These are phyloP conservation scores for Cenococcum geophilum DNA, from an alignment of 495 filamentous ascomycete genomes.

Conservation along the genomic window DNA sequence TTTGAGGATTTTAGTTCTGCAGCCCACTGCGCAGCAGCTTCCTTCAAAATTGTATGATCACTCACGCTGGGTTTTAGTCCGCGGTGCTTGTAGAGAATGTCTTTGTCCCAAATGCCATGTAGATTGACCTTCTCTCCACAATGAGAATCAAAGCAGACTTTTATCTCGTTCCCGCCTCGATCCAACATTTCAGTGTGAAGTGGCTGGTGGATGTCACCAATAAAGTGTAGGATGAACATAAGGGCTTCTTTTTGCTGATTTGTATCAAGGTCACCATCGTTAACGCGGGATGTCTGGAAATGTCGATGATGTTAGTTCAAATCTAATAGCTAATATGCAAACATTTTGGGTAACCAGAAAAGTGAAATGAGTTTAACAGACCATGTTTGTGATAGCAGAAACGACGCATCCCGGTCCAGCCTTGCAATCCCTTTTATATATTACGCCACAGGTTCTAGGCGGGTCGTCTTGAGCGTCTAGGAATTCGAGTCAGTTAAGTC, in stretches of 20 bases:
- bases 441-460: conserved; percentile 50
- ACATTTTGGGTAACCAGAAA: too few relatives aligned
- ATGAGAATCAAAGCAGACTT: conserved; percentile 8
- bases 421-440: conserved; percentile 53
- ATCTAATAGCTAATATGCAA: not conserved
- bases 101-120: conserved; percentile 18
- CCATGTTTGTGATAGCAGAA: conserved; percentile 57
- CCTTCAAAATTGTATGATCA: not conserved
- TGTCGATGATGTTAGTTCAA: not conserved
- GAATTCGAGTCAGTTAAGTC: not conserved
- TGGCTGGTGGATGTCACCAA: conserved; percentile 26
- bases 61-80: not conserved
- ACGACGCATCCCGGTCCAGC: conserved; percentile 50
- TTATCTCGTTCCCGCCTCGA: conserved; percentile 19
- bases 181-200: conserved; percentile 17
- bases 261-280: conserved; percentile 28
- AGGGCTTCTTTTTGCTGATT: conserved; percentile 38
- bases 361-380: conserved; percentile 25
- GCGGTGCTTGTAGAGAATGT: conserved; percentile 4
- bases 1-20: not conserved
- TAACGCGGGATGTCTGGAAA: conserved; percentile 36
- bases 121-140: conserved; percentile 4
- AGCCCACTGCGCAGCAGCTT: conserved; percentile 9
- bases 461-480: conserved; percentile 58
- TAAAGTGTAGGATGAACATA: conserved; percentile 50